Conservation (phyloP, 257 asterid genomes). For the Anisodus acutangulus region DNA sequence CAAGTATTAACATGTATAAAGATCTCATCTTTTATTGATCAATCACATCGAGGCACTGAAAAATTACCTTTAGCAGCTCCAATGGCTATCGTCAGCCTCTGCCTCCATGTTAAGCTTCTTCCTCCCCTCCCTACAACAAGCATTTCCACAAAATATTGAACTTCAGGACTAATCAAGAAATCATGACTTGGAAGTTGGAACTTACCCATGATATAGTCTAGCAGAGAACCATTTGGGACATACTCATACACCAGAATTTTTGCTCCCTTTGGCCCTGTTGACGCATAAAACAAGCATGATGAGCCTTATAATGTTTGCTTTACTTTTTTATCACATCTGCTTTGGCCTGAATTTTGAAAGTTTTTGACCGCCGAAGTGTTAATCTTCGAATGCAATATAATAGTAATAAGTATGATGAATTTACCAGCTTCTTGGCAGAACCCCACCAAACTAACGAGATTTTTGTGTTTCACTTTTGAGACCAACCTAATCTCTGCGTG, state of each 20-base stretch:
- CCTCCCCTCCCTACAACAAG: slow-evolving; percentile 58
- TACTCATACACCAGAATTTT: slow-evolving; percentile 72
- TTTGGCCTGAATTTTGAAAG: neutral
- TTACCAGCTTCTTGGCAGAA: slow-evolving; percentile 69
- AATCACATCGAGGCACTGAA: neutral
- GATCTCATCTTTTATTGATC: neutral
- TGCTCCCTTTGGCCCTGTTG: slow-evolving; percentile 57
- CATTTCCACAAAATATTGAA: neutral
- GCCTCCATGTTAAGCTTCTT: slow-evolving; percentile 74
- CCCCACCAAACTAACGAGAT: slow-evolving; percentile 72
- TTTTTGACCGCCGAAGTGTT: too few species aligned
- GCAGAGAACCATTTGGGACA: slow-evolving; percentile 75
- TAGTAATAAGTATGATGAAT: neutral
- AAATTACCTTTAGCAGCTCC: slow-evolving; percentile 78
- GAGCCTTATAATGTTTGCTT: neutral
- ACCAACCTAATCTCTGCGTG: slow-evolving; percentile 67
- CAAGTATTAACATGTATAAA: neutral
- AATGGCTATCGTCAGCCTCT: slow-evolving; percentile 71
- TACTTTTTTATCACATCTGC: neutral
- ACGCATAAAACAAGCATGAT: slow-evolving; percentile 16
- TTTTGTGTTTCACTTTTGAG: slow-evolving; percentile 68
- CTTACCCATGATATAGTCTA: slow-evolving; percentile 72
- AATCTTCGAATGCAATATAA: too few species aligned
- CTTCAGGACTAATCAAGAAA: slow-evolving; percentile 11
- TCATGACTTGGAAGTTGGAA: neutral